A percentile compares a stretch with the other conserved stretches of the same genome.
These are phyloP conservation scores for Saksenaea vasiformis DNA, from an alignment of 371 early-diverging fungal species.

Conservation along the genomic window DNA sequence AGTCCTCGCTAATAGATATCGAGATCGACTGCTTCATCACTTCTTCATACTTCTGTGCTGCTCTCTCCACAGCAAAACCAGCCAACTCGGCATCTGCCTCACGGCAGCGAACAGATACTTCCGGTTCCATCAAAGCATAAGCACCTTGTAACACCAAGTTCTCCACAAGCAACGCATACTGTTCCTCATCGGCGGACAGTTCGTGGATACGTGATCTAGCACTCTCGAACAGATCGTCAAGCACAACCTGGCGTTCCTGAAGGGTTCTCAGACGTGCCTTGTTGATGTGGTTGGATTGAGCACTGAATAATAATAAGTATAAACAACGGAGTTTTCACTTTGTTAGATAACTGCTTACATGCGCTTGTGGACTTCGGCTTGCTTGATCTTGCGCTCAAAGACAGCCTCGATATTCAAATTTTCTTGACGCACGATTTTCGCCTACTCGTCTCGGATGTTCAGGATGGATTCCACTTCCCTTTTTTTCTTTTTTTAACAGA, in stretches of 20 bases:
- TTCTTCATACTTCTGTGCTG: slow-evolving; percentile 63
- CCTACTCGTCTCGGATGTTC: slow-evolving; percentile 40
- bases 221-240: slow-evolving; percentile 78
- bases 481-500: background rate
- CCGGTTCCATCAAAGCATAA: slow-evolving; percentile 81
- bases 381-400: slow-evolving; percentile 89
- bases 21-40: slow-evolving; percentile 49
- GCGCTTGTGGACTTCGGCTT: slow-evolving; percentile 87
- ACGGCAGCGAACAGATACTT: slow-evolving; percentile 73
- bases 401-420: slow-evolving; percentile 86
- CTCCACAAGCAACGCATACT: slow-evolving; percentile 65
- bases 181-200: slow-evolving; percentile 55
- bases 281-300: slow-evolving; percentile 94
- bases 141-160: slow-evolving; percentile 82
- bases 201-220: slow-evolving; percentile 54
- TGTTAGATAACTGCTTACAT: slow-evolving; percentile 60
- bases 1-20: slow-evolving; percentile 58
- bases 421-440: slow-evolving; percentile 91
- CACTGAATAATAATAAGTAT: slow-evolving; percentile 37
- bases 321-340: background rate
- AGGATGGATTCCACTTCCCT: background rate
- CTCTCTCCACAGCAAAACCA: slow-evolving; percentile 59
- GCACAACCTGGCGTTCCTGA: slow-evolving; percentile 83
- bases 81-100: slow-evolving; percentile 72
- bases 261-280: slow-evolving; percentile 90